Evolutionary conservation across 257 asterid species (phyloP), one percentile per base, ranked within the genome.

Genomic region (Craterostigma plantagineum): DNA sequence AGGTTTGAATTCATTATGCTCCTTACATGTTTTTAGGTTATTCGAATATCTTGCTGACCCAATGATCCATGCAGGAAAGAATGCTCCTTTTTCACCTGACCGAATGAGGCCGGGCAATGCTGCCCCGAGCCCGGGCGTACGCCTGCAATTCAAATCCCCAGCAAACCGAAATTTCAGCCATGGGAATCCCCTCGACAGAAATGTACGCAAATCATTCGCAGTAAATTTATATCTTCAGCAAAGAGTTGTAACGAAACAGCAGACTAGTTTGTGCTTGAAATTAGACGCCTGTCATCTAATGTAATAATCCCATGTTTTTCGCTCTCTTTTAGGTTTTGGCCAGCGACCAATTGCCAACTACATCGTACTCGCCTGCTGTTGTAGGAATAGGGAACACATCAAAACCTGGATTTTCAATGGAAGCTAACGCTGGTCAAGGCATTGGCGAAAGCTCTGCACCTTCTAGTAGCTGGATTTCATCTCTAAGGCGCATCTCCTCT

Each of bases 391-490:
- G 72, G 60, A 70, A 57, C 53, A 49, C 62, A 51, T 61, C 92
- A 14, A 73, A 72, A 52, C 80, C 76, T 50, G 52, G 55, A 10
- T 33, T 55, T 53, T 67, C 97, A 10, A 43, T 65, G 35, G 95
- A 79, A 57, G 76, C 79, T 50, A 77, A 73, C 58, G 69, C 72
- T 51, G 72, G 58, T 52, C 67, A 60, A 37, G 79, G 67, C 64
- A 71, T 63, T 58, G 75, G 67, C 34, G 91, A 74, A 43, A 73
- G 36, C 46, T 52, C 66, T 37, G 93, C 76, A 51, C 91, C 84
- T 52, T 70, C 95, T 45, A 75, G 91, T 69, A 68, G 93, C 69
- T 87, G 98, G 92, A 77, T 82, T 49, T 76, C 93, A 49, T 74
- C 93, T 35, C 64, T 79, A 37, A 82, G 92, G 9, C 93, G 95